These are phyloP conservation scores for Extremus antarcticus DNA, from an alignment of 495 filamentous ascomycete species.

Conservation along the genomic window DNA sequence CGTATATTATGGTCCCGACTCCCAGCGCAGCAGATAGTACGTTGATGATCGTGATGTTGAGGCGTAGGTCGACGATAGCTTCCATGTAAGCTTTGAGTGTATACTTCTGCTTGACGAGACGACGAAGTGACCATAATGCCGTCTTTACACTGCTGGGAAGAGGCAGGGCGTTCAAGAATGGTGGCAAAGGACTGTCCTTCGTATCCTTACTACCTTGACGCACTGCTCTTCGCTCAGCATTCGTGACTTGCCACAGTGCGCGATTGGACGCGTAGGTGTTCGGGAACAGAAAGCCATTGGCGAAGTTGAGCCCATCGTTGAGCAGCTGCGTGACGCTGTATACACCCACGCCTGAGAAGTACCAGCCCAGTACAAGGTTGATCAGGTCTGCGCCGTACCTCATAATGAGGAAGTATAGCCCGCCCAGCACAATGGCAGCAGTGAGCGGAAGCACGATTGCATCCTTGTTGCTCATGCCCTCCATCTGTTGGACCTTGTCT, in stretches of 20 bases:
- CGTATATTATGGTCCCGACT: constrained; percentile 48
- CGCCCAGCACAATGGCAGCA: constrained; percentile 60
- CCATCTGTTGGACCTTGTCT: constrained; percentile 44
- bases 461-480: constrained; percentile 68
- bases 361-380: constrained; percentile 74
- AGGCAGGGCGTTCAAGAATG: constrained; percentile 33
- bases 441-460: constrained; percentile 79
- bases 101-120: constrained; percentile 38
- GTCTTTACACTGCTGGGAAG: constrained; percentile 28
- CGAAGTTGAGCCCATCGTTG: constrained; percentile 54
- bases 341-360: constrained; percentile 71
- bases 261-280: constrained; percentile 40
- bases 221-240: constrained; percentile 19
- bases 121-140: constrained; percentile 40
- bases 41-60: constrained; percentile 42
- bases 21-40: constrained; percentile 51
- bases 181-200: constrained; percentile 42
- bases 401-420: constrained; percentile 81
- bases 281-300: constrained; percentile 65
- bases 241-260: constrained; percentile 32
- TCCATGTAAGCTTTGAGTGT: constrained; percentile 38
- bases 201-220: constrained; percentile 6
- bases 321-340: constrained; percentile 59
- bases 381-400: constrained; percentile 68
- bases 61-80: constrained; percentile 35